Percentiles rank a stretch among this genome's conserved stretches.
Conservation (phyloP, 2,329 filamentous ascomycete genomes). For the Diaporthe helianthi region DNA sequence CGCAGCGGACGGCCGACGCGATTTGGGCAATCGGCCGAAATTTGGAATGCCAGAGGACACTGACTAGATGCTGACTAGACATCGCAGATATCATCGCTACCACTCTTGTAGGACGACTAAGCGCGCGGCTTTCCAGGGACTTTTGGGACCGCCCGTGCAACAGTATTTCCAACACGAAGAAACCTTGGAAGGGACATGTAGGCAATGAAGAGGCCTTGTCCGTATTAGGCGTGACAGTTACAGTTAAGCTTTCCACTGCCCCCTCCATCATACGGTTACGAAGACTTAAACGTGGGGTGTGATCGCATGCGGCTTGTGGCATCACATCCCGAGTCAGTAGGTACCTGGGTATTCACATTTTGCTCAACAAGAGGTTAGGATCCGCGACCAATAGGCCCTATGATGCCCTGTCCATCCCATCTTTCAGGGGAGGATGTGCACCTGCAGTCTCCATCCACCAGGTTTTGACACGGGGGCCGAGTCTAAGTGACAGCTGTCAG, state of each 20-base stretch:
- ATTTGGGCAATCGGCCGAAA: constrained; percentile 29
- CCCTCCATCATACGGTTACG: not conserved
- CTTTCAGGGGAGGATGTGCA: not conserved
- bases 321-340: constrained; percentile 20
- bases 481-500: constrained; percentile 34
- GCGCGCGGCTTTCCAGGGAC: not conserved
- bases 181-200: too few relatives aligned
- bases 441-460: not conserved
- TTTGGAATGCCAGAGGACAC: constrained; percentile 16
- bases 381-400: not conserved
- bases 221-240: not conserved
- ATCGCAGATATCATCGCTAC: constrained; percentile 9
- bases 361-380: constrained; percentile 11
- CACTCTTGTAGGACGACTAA: not conserved
- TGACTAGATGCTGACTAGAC: not conserved
- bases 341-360: too few relatives aligned
- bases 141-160: not conserved
- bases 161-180: not conserved
- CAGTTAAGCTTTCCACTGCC: not conserved
- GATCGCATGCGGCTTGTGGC: constrained; percentile 1
- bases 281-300: not conserved
- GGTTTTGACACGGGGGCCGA: constrained; percentile 11
- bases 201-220: not conserved
- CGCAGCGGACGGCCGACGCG: constrained; percentile 8
- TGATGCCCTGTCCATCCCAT: not conserved